Percentiles rank a stretch among this genome's conserved stretches.
Conservation (phyloP, 208 protist genomes). For the Trypanosoma caninum region DNA sequence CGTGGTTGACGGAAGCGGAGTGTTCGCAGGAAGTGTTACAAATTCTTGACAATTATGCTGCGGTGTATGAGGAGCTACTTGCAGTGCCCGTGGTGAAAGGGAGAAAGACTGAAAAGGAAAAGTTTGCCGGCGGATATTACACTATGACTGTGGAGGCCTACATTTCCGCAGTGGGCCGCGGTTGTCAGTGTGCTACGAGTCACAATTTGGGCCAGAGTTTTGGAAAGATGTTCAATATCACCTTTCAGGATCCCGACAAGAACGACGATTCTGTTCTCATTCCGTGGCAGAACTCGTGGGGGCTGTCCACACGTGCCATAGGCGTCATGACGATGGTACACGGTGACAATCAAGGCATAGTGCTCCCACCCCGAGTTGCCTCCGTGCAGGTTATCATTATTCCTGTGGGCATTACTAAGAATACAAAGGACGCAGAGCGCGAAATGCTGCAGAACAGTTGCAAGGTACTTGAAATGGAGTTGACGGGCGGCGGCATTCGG, state of each 20-base stretch:
- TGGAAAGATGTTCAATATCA: conserved; percentile 97
- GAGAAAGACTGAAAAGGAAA: conserved; percentile 98
- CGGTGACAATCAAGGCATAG: conserved; percentile 98
- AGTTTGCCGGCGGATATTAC: conserved; percentile 98
- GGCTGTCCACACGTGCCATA: conserved; percentile 97
- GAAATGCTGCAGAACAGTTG: conserved; percentile 48
- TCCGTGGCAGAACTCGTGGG: conserved; percentile 99
- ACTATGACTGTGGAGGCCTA: conserved; percentile 99
- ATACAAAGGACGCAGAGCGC: conserved; percentile 60
- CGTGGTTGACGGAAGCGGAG: conserved; percentile 92
- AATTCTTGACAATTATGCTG: conserved; percentile 95
- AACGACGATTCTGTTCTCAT: conserved; percentile 79
- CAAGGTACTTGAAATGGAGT: conserved; percentile 50
- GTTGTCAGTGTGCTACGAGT: conserved; percentile 95
- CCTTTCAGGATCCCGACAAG: conserved; percentile 91
- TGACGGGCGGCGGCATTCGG: conserved; percentile 79
- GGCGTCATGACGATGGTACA: conserved; percentile 99
- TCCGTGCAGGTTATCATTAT: conserved; percentile 94
- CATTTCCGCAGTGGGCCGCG: conserved; percentile 95
- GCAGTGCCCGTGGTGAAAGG: conserved; percentile 97
- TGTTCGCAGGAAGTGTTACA: conserved; percentile 93
- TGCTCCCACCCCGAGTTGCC: conserved; percentile 97
- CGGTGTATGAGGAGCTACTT: conserved; percentile 97
- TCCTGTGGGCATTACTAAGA: conserved; percentile 88
- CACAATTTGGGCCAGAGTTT: conserved; percentile 98